Evolutionary conservation across 1,139 yeast genomes (phyloP), one percentile per base, ranked within the genome.

Genomic region (Blastobotrys arbuscula): DNA sequence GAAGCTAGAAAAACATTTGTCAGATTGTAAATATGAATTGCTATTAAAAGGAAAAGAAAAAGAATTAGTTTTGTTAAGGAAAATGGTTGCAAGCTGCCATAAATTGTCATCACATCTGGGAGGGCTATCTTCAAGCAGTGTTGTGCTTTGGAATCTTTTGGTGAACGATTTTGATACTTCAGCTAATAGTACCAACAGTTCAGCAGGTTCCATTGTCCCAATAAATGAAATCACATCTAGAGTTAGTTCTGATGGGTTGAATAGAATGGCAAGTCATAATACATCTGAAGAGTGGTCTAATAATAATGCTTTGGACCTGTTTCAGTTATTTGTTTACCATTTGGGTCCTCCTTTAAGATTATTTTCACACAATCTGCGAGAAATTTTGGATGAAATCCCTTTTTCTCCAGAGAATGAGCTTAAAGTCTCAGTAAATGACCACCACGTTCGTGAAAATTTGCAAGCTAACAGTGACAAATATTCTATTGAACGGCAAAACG

Each of bases 281-380:
- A 26, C 20, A 2, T 9, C 5, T 31, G 41, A 45, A 19, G 38
- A 30, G 20, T 44, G 15, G 12, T 44, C 44, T 10, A 55, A 55
- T 4, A 37, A 52, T 12, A 21, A 18, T 20, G 41, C 61, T 20
- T 42, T 50, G n/a, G 82, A 80, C 55, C 67, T 84, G 19, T 84
- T 84, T 63, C 81, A 79, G 49, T 61, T 82, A 39, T 86, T 85
- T 63, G 80, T 82, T 2, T 76, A 75, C 55, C 75, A 81, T 56
- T 69, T 86, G 44, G 85, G 90, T 0, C 94, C 95, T 0, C 81
- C 90, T 0, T 75, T 84, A 64, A 78, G 79, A 58, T 80, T 88
- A 2, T 79, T 82, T 54, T 55, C 56, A 12, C 50, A 54, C 58
- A 84, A 92, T 0, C 68, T 85, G 41, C 75, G 79, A 50, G 81